Evolutionary conservation across 2,329 filamentous ascomycete genomes (phyloP), one percentile per base, ranked within the genome.

Genomic region (Nemania sp.): DNA sequence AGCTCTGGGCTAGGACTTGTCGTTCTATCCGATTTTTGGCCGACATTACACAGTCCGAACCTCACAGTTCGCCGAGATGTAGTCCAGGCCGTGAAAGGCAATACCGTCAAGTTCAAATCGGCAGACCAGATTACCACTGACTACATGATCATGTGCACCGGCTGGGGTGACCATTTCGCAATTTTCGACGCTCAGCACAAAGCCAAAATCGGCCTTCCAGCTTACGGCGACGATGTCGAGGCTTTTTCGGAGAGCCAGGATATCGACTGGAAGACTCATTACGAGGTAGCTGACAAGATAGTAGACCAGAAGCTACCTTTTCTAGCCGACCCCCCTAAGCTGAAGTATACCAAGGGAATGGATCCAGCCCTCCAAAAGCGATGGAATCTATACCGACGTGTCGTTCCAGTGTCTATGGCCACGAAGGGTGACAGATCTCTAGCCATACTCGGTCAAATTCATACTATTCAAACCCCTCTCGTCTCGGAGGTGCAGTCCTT

Each of bases 401-500:
- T 60, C 7, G 57, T 69, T 11, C 64, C 65, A 12, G 58, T 66
- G 10, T 64, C 61, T 0, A 50, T 68, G 49, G 69, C 70, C n/a
- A 63, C 56, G 10, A 60, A 64, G 17, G 67, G 66, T 5, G 71
- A 75, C 42, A 65, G 72, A 13, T 72, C 72, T 5, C 54, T 75
- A 11, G 63, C 61, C 21, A 66, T 74, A 13, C 67, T 68, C 1
- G 73, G 73, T 3, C 67, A 69, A 42, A 71, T 75, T 34, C 71
- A 73, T 55, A 69, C 71, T 2, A 65, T 71, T 2, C 65, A 71
- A 29, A 74, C 73, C 0, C 73, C 73, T 1, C 47, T 73, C 1
- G 59, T 72, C 10, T 62, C 68, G 1, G 70, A 72, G 57, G 63
- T 74, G 9, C 73, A 74, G 56, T 63, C 72, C 1, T 61, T 76